Evolutionary conservation across 2,329 filamentous ascomycete genomes (phyloP), one percentile per base, ranked within the genome.

Genomic region (Torrubiella hemipterigena): DNA sequence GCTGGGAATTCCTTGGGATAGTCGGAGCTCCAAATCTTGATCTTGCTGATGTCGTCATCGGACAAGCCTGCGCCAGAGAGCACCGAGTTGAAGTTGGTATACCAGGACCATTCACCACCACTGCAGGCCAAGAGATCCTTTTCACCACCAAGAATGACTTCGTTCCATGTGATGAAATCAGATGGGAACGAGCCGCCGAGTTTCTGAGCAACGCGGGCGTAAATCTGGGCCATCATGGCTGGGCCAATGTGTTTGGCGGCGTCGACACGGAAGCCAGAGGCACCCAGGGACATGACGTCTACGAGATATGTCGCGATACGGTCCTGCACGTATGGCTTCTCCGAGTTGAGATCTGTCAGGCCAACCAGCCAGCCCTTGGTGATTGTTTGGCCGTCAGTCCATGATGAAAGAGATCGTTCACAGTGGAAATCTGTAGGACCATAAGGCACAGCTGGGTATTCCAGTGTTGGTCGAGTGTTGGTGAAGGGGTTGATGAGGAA

Each of bases 291-390:
- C 15, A 32, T 17, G n/a, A 32, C 30, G n/a, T 32, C 30, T 5
- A 32, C 30, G 16, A 32, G 30, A 17, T 32, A 32, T 5, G 21
- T 32, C 10, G 30, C 30, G 15, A 32, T 32, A 4, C 30, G 21
- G 30, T 32, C 30, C 12, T 32, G 30, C n/a, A 32, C 30, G 16
- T 32, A 32, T 13, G 30, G 20, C 22, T 32, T 32, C 15, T 32
- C 30, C 11, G 30, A 25, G 22, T 32, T 32, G 5, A 32, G 30
- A 13, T 32, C 30, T 4, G 30, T 32, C 5, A 32, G n/a, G 3
- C 30, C 30, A 12, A 32, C 30, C 3, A 32, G 30, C 30, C 30
- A 32, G 7, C 30, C 30, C 30, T 32, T 32, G n/a, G 30, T 32
- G 9, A 32, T 26, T 6, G 17, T 26, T 17, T 32, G 4, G 14